Conservation (phyloP, 495 filamentous ascomycete species). For the Aspergillus panamensis region DNA sequence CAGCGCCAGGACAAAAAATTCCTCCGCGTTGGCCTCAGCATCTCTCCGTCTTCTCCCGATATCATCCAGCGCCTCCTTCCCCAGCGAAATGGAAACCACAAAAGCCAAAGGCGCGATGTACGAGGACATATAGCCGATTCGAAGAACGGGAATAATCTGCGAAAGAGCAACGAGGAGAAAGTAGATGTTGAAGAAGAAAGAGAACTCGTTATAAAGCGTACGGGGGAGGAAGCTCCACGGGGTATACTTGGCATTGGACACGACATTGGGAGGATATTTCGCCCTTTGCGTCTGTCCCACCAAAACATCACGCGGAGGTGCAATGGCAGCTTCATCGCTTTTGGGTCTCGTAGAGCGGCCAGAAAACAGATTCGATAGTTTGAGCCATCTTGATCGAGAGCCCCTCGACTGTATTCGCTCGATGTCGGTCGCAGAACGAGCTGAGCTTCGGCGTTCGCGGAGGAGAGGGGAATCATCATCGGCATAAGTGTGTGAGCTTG, state of each 20-base stretch:
- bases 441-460: conserved; percentile 32
- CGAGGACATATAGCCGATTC: conserved; percentile 91
- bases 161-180: conserved; percentile 93
- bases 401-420: conserved; percentile 25
- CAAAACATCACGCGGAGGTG: conserved; percentile 42
- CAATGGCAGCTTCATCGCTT: conserved; percentile 25
- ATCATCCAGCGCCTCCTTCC: conserved; percentile 95
- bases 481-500: conserved; percentile 48
- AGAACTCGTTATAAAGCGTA: conserved; percentile 97
- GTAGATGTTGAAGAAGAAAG: conserved; percentile 99
- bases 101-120: conserved; percentile 92
- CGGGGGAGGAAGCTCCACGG: conserved; percentile 89
- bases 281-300: conserved; percentile 40
- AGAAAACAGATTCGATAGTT: conserved; percentile 23
- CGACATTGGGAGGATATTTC: conserved; percentile 63
- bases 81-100: conserved; percentile 85
- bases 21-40: conserved; percentile 90
- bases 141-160: conserved; percentile 81
- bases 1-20: conserved; percentile 76
- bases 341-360: conserved; percentile 16
- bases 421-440: conserved; percentile 29
- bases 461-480: conserved; percentile 69
- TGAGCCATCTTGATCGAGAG: conserved; percentile 29
- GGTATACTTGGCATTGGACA: conserved; percentile 99
- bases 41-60: conserved; percentile 80